phyloP scores from a whole-genome alignment of 306 rosid species.

The Delonix regia region DNA sequence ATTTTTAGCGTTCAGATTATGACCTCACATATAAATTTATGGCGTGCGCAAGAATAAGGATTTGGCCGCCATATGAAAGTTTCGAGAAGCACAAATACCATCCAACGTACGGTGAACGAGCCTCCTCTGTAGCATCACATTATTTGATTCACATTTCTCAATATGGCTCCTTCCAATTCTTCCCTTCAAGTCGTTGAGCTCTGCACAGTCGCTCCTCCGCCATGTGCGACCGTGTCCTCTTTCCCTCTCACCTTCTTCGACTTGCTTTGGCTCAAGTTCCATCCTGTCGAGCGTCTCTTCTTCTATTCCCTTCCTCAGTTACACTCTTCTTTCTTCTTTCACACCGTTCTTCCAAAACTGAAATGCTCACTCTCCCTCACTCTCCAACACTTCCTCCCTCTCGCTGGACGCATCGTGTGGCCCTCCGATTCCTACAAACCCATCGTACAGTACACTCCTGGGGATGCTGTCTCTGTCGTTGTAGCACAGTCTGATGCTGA shows the following conservation, averaged over 20 bases:
- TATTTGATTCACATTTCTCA: no score
- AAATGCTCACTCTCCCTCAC: not conserved
- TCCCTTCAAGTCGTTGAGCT: not conserved
- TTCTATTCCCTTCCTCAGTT: not conserved
- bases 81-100: no score
- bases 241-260: not conserved
- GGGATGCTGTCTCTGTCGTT: not conserved
- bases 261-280: not conserved
- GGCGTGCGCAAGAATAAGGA: no score
- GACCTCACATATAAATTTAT: no score
- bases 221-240: not conserved
- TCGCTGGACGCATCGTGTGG: not conserved
- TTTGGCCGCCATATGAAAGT: no score
- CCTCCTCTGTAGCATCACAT: no score
- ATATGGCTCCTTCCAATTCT: not conserved
- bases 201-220: not conserved
- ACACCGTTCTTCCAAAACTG: not conserved
- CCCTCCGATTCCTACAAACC: not conserved
- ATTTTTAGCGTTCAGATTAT: no score
- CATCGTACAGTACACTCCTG: not conserved
- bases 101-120: no score
- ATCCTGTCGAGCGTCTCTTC: not conserved
- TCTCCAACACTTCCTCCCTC: conserved; percentile 17
- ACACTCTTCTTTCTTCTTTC: not conserved
- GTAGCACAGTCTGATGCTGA: not conserved